A percentile compares a stretch with the other conserved stretches of the same genome.
Conservation (phyloP, 257 asterid genomes). For the Asclepias syriaca region DNA sequence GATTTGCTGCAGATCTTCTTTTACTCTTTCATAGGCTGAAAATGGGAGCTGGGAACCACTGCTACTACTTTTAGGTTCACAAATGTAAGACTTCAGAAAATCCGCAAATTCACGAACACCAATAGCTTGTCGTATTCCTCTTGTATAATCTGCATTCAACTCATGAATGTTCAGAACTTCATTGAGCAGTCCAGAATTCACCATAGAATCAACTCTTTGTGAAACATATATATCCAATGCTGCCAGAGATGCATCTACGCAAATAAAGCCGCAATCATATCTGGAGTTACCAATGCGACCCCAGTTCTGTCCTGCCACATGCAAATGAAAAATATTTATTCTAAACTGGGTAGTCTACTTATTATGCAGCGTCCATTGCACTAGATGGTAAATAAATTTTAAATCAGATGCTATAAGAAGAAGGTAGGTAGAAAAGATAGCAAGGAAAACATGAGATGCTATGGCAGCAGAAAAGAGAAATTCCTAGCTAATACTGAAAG, state of each 20-base stretch:
- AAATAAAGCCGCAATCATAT: slow-evolving; percentile 69
- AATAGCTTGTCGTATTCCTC: slow-evolving; percentile 84
- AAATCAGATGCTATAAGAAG: not conserved
- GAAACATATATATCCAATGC: slow-evolving; percentile 68
- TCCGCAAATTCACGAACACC: slow-evolving; percentile 85
- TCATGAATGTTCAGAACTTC: slow-evolving; percentile 67
- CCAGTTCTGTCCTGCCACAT: slow-evolving; percentile 98
- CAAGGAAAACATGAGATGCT: not conserved
- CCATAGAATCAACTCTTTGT: slow-evolving; percentile 77
- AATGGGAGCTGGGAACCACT: slow-evolving; percentile 9
- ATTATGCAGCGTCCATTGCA: not conserved
- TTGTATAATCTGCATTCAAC: slow-evolving; percentile 65
- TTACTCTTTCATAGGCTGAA: slow-evolving; percentile 22
- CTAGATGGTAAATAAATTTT: not conserved
- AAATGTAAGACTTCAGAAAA: slow-evolving; percentile 39
- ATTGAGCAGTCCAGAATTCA: slow-evolving; percentile 62
- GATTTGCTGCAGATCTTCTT: slow-evolving; percentile 27
- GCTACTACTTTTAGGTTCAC: slow-evolving; percentile 22
- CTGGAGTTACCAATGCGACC: slow-evolving; percentile 70
- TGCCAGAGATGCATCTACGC: slow-evolving; percentile 80
- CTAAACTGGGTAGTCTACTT: not conserved
- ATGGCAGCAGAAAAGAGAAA: not conserved
- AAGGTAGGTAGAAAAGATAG: not conserved
- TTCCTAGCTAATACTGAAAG: not conserved
- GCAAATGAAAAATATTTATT: slow-evolving; percentile 29